Percentiles rank a stretch among this genome's conserved stretches.
phyloP scores from a whole-genome alignment of 2,329 filamentous ascomycete genomes.

The Colletotrichum filicis region DNA sequence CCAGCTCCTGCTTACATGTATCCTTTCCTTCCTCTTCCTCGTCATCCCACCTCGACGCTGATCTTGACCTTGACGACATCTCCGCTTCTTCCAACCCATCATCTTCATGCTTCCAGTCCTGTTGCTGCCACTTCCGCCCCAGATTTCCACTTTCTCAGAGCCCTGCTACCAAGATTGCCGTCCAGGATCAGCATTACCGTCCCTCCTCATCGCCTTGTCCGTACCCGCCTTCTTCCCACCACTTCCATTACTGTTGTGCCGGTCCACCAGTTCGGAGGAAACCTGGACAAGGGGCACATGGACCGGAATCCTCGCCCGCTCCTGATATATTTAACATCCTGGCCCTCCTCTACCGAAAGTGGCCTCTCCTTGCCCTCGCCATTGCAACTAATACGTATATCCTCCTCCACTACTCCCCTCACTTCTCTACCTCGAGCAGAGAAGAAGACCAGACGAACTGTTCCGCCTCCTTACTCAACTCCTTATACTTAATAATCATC shows the following conservation, averaged over 20 bases:
- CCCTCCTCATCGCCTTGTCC: slow-evolving; percentile 14
- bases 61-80: neutral
- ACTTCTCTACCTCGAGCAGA: neutral
- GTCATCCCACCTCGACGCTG: too few species aligned
- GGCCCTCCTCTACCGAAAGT: slow-evolving; percentile 8
- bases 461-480: slow-evolving; percentile 1
- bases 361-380: slow-evolving; percentile 1
- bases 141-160: slow-evolving; percentile 6
- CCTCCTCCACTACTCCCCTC: slow-evolving; percentile 1
- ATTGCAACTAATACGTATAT: slow-evolving; percentile 31
- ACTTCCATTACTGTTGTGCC: slow-evolving; percentile 12
- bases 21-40: neutral
- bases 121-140: neutral
- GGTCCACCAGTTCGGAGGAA: slow-evolving; percentile 20
- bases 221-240: slow-evolving; percentile 13
- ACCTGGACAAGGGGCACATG: slow-evolving; percentile 31
- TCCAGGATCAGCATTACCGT: slow-evolving; percentile 18
- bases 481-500: slow-evolving; percentile 20
- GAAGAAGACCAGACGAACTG: neutral
- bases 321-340: slow-evolving; percentile 33
- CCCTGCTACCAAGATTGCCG: slow-evolving; percentile 20
- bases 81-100: neutral
- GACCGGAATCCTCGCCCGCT: slow-evolving; percentile 12
- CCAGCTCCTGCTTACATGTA: neutral
- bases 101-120: neutral